phyloP scores from a whole-genome alignment of 371 early-diverging fungal genomes.

The Mucor piriformis region DNA sequence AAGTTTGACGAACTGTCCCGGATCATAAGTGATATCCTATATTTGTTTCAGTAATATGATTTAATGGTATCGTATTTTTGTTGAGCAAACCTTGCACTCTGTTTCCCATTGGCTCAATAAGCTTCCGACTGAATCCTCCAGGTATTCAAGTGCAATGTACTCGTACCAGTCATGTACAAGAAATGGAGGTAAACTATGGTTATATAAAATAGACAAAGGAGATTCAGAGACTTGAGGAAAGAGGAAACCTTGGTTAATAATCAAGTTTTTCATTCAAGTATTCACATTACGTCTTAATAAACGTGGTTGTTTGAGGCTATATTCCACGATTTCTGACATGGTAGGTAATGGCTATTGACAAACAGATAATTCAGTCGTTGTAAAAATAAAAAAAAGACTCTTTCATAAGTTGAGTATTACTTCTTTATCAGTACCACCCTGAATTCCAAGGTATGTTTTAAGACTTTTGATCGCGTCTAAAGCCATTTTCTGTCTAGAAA shows the following conservation, averaged over 20 bases:
- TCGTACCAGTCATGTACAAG: slow-evolving; percentile 24
- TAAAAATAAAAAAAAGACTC: background rate
- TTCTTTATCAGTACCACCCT: slow-evolving; percentile 14
- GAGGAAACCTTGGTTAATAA: background rate
- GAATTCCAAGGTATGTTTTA: slow-evolving; percentile 11
- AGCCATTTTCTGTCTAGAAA: slow-evolving; percentile 19
- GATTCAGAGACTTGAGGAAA: slow-evolving; percentile 23
- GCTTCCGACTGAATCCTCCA: slow-evolving; percentile 12
- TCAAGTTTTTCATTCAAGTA: background rate
- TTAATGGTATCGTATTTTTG: background rate
- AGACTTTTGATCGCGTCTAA: slow-evolving; percentile 10
- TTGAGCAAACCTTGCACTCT: slow-evolving; percentile 10
- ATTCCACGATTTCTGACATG: slow-evolving; percentile 25
- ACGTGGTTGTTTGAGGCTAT: slow-evolving; percentile 13
- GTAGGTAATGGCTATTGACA: slow-evolving; percentile 17
- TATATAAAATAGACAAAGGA: slow-evolving; percentile 13
- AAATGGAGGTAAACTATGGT: slow-evolving; percentile 11
- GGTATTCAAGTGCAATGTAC: slow-evolving; percentile 20
- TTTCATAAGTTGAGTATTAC: background rate
- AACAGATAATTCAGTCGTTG: background rate
- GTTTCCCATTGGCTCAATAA: slow-evolving; percentile 16
- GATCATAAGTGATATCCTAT: background rate
- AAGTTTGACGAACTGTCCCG: background rate
- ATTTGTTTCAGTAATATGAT: background rate
- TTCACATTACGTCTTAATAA: slow-evolving; percentile 13